phyloP scores from a whole-genome alignment of 2,329 filamentous ascomycete genomes.

The Fusarium marasasianum region DNA sequence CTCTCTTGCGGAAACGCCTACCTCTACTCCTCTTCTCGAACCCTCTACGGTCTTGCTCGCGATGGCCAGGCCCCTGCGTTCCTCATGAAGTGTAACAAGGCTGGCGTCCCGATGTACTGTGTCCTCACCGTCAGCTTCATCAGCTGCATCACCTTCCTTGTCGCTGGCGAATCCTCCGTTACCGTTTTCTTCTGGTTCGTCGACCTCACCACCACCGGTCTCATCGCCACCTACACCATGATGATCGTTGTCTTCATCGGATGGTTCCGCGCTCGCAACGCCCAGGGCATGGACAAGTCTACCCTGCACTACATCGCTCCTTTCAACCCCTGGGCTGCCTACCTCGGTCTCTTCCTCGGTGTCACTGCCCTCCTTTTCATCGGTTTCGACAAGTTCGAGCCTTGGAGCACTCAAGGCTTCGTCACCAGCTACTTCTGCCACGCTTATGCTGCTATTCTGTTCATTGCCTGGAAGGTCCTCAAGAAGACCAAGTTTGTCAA shows the following conservation, averaged over 20 bases:
- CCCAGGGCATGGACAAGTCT: slow-evolving; percentile 57
- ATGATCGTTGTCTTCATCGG: slow-evolving; percentile 55
- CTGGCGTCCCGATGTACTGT: slow-evolving; percentile 67
- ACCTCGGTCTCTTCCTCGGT: slow-evolving; percentile 58
- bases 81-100: slow-evolving; percentile 65
- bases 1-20: slow-evolving; percentile 58
- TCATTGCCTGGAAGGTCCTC: slow-evolving; percentile 51
- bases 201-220: slow-evolving; percentile 63
- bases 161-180: slow-evolving; percentile 56
- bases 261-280: slow-evolving; percentile 59
- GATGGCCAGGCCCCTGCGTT: slow-evolving; percentile 58
- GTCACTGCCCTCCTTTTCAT: slow-evolving; percentile 63
- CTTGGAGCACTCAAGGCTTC: slow-evolving; percentile 59
- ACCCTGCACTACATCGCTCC: slow-evolving; percentile 60
- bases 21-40: slow-evolving; percentile 57
- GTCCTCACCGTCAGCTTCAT: slow-evolving; percentile 59
- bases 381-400: slow-evolving; percentile 64
- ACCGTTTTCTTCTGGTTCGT: slow-evolving; percentile 63
- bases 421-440: slow-evolving; percentile 64
- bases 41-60: slow-evolving; percentile 58
- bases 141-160: slow-evolving; percentile 61
- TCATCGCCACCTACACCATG: slow-evolving; percentile 64
- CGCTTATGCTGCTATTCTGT: slow-evolving; percentile 65
- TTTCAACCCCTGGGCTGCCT: slow-evolving; percentile 62
- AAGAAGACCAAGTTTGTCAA: slow-evolving; percentile 59